Conservation (phyloP, 1,284 basidiomycete genomes). For the Termitomyces sp. region DNA sequence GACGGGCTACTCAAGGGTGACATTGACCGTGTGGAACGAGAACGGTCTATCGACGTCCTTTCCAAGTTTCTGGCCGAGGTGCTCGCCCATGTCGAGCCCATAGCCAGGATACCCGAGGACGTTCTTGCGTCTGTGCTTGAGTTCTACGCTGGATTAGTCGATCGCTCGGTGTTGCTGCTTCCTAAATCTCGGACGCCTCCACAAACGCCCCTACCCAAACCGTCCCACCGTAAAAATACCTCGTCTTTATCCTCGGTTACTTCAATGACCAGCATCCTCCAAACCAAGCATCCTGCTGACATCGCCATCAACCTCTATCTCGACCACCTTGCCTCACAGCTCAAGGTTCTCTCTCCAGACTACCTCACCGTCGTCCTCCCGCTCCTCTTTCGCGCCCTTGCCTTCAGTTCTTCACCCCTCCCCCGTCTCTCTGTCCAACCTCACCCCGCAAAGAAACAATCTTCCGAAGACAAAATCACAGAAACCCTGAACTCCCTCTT, state of each 20-base stretch:
- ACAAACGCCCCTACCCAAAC: conserved; percentile 18
- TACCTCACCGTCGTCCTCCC: conserved; percentile 57
- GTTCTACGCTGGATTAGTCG: conserved; percentile 56
- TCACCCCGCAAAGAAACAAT: conserved; percentile 29
- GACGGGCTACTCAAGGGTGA: conserved; percentile 42
- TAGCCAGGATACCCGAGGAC: conserved; percentile 54
- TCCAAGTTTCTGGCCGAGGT: conserved; percentile 51
- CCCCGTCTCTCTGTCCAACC: conserved; percentile 54
- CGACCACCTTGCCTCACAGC: conserved; percentile 52
- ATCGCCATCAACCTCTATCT: conserved; percentile 60
- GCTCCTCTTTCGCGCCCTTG: conserved; percentile 62
- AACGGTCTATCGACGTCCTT: conserved; percentile 55
- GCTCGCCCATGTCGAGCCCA: conserved; percentile 43
- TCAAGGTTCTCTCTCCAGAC: conserved; percentile 49
- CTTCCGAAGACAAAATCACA: conserved; percentile 51
- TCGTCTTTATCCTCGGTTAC: conserved; percentile 41
- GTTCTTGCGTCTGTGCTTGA: conserved; percentile 46
- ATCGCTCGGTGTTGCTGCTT: conserved; percentile 43
- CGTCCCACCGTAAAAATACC: conserved; percentile 49
- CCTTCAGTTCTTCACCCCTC: conserved; percentile 57
- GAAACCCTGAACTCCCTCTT: conserved; percentile 53
- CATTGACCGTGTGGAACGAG: conserved; percentile 48
- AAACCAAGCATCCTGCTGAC: conserved; percentile 46
- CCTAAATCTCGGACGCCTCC: conserved; percentile 22
- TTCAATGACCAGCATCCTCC: conserved; percentile 17